Evolutionary conservation across 2,329 filamentous ascomycete genomes (phyloP), one percentile per base, ranked within the genome.

Genomic region (Mycosphaerella sp.): DNA sequence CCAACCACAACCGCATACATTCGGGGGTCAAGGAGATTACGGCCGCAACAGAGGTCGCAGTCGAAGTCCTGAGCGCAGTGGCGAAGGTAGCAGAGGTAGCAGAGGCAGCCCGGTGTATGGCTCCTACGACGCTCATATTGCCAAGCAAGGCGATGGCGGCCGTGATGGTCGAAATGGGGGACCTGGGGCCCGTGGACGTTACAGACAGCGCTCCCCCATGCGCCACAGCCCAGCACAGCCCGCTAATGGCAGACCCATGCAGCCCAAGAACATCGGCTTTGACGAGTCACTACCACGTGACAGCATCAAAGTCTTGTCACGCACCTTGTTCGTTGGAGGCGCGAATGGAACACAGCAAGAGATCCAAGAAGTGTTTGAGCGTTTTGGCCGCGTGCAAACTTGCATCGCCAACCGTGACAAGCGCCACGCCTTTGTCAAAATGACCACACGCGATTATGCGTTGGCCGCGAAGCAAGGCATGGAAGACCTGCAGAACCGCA

Each of bases 351-450:
- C 86, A 6, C 91, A 98, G 70, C 75, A 79, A 52, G 89, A 97
- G 67, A 78, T 98, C 47, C 84, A 89, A 47, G 74, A 74, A 44
- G 82, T 95, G 40, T 98, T 98, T 69, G 77, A 75, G 64, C 82
- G 82, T 41, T 95, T 84, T 66, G 93, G 93, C 53, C 77, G 84
- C 47, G 93, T 98, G 3, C 93, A 98, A 70, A 96, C 91, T 1
- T 97, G 91, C 71, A 98, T 98, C 59, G 90, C 96, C 60, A 97
- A 98, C 73, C 86, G 89, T 64, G 93, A 98, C 66, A 98, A 97
- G 73, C 87, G 93, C 14, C 93, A 98, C 70, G 93, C 93, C 5
- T 98, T 98, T 68, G 91, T 98, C 64, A 98, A 98, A 73, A 98
- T 98, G 93, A 80, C 93, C 60, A 93, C 82, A 57, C 88, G 94